phyloP scores from a whole-genome alignment of 2,329 filamentous ascomycete genomes.

The Coniochaeta sp. region DNA sequence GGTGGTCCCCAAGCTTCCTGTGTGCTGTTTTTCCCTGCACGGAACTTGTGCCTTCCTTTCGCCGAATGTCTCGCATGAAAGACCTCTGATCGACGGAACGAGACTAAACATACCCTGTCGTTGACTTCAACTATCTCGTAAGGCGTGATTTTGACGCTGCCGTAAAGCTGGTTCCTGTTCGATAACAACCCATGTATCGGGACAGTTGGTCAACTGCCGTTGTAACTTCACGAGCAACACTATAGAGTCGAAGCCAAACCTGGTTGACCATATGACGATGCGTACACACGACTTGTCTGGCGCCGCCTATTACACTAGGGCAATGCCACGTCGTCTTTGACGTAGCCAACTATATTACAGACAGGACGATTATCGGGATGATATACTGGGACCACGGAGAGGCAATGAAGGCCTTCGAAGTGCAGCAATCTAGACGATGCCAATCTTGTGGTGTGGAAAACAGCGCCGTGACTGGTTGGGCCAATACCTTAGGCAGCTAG shows the following conservation, averaged over 20 bases:
- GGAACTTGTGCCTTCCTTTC: neutral
- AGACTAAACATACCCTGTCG: neutral
- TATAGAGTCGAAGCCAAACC: neutral
- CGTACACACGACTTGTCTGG: neutral
- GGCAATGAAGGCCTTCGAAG: neutral
- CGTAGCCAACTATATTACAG: neutral
- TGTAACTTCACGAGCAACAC: neutral
- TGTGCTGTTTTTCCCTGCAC: neutral
- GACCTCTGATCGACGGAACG: neutral
- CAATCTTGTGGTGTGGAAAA: neutral
- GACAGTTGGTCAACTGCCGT: neutral
- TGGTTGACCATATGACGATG: neutral
- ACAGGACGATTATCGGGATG: neutral
- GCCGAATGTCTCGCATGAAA: neutral
- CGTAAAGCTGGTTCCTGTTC: neutral
- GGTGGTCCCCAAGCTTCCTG: neutral
- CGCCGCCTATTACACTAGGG: neutral
- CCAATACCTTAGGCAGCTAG: neutral
- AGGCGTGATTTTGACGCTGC: neutral
- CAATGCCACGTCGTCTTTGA: neutral
- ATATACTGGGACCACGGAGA: neutral
- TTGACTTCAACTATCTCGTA: neutral
- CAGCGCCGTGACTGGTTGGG: neutral
- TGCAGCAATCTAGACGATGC: neutral
- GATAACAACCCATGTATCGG: neutral